Evolutionary conservation across 164 flowering plant genomes (phyloP), one percentile per base, ranked within the genome.

Genomic region (Liriodendron chinense): DNA sequence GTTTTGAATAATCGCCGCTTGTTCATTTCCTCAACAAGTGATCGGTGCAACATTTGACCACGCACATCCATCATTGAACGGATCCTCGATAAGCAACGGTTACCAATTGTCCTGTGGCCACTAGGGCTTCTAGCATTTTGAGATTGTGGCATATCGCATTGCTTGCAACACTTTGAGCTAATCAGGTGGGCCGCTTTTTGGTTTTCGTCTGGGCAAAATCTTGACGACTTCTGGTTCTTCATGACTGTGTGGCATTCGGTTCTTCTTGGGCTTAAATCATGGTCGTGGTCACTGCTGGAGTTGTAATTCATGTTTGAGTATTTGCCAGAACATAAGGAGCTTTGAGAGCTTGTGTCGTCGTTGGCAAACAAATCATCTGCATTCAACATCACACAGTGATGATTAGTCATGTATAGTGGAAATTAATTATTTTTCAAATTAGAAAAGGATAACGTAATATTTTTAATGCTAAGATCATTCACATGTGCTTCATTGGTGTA

Each of bases 1-100:
- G 98, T 94, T 80, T 91, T 92, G 81, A 86, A 92, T 79, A 90
- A 49, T n/a, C 94, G 84, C 43, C 92, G 73, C 76, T 84, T 88
- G 87, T 82, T 80, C 63, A 91, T 78, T 79, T 85, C 89, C 71
- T 88, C 89, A 79, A 87, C 76, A 63, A 92, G 75, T 1, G 93
- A 83, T 34, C 81, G 76, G 73, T 89, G 96, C 76, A 91, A 72
- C 80, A 87, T 70, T 74, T 94, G 96, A 81, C 94, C 91, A 1
- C 92, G 83, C 14, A 88, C 65, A 68, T 94, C 95, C 70, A 90
- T 75, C 7, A 87, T 26, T 1, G 94, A 92, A 9, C 79, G 71
- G 0, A 79, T 82, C 76, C 85, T 82, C 6, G 78, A 67, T 13
- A 88, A 59, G 47, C 62, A 70, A 47, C 65, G 72, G 28, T 69